Base-by-base conservation (phyloP, 1,284 basidiomycete genomes). In the Rhodotorula sp. region DNA sequence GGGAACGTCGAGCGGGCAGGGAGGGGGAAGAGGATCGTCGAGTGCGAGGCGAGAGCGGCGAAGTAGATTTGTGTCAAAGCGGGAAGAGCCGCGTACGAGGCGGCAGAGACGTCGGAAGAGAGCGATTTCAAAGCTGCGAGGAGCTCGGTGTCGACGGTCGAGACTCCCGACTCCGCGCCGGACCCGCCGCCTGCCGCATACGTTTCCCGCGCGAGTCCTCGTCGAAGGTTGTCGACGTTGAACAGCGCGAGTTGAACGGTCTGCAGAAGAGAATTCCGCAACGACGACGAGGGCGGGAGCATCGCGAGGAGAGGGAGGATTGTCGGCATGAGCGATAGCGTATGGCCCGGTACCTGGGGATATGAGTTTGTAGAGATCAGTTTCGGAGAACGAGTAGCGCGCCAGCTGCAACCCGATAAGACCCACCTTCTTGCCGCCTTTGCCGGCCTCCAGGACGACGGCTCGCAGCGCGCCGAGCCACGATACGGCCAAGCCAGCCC, bases 161-260 rank as follows among this genome's bases (percentile, higher is more conserved):
- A 51, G 39, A 47, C 18, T 6, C 51, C n/a, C 43, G 63, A 29
- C 29, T 57, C 52, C 1, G 29, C 39, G 0, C 49, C 26, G 1
- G 63, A n/a, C 12, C 67, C 23, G 5, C 52, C 52, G 5, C 65
- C 70, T 14, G 68, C 61, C 16, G 66, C 56, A 64, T 76, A 76
- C 5, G 73, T 54, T 31, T 76, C 75, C 12, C 75, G 70, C 1
- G 75, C 75, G n/a, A 74, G 64, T 3, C 73, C 73, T 26, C 73
- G 66, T 5, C 69, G 64, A 3, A 76, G 71, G 60, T 74, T 74
- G 21, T 76, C 75, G 59, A 74, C 47, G 63, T 74, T 75, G 75
- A 76, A 76, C 7, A 74, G 54, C 18, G 75, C 56, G 31, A 69
- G 48, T 34, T 74, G 71, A 4, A 75, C 10, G 4, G 69, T 70